Conservation (phyloP, 75 land plant genomes). For the Sequoia sempervirens region DNA sequence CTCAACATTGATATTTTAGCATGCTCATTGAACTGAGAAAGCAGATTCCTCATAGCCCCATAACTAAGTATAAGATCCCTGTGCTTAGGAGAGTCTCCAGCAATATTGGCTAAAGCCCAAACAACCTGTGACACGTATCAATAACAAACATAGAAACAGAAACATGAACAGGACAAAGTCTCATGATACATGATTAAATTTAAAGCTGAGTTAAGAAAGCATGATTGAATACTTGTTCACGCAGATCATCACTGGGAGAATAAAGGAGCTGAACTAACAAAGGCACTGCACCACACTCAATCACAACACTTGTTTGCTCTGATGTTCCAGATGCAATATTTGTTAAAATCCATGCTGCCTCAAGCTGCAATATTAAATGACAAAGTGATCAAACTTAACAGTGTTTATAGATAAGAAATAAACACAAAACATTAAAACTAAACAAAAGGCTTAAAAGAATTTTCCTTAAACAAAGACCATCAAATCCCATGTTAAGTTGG, state of each 20-base stretch:
- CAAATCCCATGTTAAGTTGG: background rate
- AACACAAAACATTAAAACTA: background rate
- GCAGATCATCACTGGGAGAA: conserved; percentile 78
- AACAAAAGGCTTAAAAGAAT: background rate
- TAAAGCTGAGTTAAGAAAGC: background rate
- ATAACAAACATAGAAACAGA: background rate
- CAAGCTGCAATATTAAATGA: conserved; percentile 50
- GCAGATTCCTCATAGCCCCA: conserved; percentile 22
- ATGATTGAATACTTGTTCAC: conserved; percentile 68
- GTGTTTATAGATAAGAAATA: background rate
- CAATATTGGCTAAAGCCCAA: conserved; percentile 26
- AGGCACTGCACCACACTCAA: conserved; percentile 86
- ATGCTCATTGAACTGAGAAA: conserved; percentile 15
- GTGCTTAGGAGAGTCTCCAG: conserved; percentile 27
- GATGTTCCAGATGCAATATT: conserved; percentile 92
- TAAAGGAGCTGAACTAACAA: conserved; percentile 73
- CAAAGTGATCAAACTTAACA: background rate
- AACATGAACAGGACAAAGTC: background rate
- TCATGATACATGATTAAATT: background rate
- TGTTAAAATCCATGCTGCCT: conserved; percentile 92
- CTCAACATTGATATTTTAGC: conserved; percentile 19
- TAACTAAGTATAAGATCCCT: conserved; percentile 20
- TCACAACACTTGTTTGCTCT: conserved; percentile 82
- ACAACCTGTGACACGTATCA: conserved; percentile 12
- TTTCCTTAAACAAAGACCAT: background rate